Evolutionary conservation across 441 rosid genomes (phyloP), one percentile per base, ranked within the genome.

Genomic region (Euphorbia celastroides): DNA sequence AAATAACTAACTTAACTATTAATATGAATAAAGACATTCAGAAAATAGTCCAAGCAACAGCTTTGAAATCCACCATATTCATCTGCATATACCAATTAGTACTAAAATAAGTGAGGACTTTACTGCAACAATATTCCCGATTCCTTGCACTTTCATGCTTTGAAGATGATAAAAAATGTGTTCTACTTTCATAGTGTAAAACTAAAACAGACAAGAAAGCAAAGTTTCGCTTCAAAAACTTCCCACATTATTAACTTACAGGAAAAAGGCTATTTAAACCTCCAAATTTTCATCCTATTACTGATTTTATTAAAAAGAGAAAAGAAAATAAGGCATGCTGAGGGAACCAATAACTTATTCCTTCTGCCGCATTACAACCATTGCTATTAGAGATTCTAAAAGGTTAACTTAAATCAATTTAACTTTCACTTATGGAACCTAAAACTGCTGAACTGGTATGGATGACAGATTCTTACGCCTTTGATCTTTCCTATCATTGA

Each of bases 1-100:
- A 7, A 28, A 55, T 42, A 59, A 48, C 4, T 16, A 27, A 36
- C 12, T 34, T 57, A 16, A 58, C 26, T 2, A 54, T 22, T 28
- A 17, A 62, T 36, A 56, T 25, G 25, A 51, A 57, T 42, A 14
- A 20, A 70, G 51, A 65, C 65, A 46, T 48, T 41, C 55, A 17
- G 42, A 9, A 19, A 14, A 23, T 30, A 51, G 54, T 38, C 28
- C 30, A 46, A 10, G 59, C 34, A 22, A 48, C 14, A 57, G 62
- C 56, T 68, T 16, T 26, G 57, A 28, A 28, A 56, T 25, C 30
- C 27, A 52, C 31, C 11, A 38, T 14, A 3, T 19, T 19, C 62
- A 62, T 16, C 60, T n/a, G 28, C n/a, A 41, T 57, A 60, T 41
- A 1, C 65, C 7, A 9, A 64, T 16, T 26, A 38, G 42, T 26